phyloP scores from a whole-genome alignment of 1,284 basidiomycete genomes.

The Leccinum pachyderme region DNA sequence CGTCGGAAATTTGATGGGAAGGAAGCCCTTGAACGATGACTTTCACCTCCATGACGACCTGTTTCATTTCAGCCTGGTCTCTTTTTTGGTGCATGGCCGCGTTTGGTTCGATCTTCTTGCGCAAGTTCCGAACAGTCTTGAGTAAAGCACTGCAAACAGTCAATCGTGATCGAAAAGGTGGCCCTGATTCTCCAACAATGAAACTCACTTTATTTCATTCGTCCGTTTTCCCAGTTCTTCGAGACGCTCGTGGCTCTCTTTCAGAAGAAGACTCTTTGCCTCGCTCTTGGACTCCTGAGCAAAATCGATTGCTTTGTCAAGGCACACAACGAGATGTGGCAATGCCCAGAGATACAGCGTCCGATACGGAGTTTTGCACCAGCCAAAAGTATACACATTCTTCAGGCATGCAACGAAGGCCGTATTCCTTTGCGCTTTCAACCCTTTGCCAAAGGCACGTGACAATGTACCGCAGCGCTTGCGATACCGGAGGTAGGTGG shows the following conservation, averaged over 20 bases:
- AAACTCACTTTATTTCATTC: constrained; percentile 33
- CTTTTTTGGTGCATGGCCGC: constrained; percentile 24
- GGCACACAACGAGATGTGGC: constrained; percentile 46
- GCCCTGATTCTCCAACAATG: neutral
- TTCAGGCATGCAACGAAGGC: constrained; percentile 37
- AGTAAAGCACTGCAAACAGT: constrained; percentile 18
- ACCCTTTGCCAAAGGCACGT: constrained; percentile 28
- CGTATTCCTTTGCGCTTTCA: constrained; percentile 25
- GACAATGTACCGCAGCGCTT: constrained; percentile 19
- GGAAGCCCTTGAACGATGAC: constrained; percentile 28
- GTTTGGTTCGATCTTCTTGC: constrained; percentile 29
- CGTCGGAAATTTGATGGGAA: neutral
- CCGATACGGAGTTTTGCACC: constrained; percentile 39
- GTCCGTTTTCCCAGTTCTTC: constrained; percentile 36
- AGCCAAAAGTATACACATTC: constrained; percentile 33
- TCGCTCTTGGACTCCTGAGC: constrained; percentile 33
- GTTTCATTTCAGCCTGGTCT: constrained; percentile 22
- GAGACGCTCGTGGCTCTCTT: constrained; percentile 32
- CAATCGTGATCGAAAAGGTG: neutral
- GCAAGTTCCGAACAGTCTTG: constrained; percentile 24
- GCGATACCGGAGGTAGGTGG: constrained; percentile 26
- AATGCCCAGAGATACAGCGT: constrained; percentile 48
- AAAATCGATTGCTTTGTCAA: constrained; percentile 37
- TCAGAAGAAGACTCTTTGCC: constrained; percentile 34
- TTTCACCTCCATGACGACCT: constrained; percentile 24